These are phyloP conservation scores for Dissophora ornata DNA, from an alignment of 192 early-diverging fungal genomes.

Conservation along the genomic window DNA sequence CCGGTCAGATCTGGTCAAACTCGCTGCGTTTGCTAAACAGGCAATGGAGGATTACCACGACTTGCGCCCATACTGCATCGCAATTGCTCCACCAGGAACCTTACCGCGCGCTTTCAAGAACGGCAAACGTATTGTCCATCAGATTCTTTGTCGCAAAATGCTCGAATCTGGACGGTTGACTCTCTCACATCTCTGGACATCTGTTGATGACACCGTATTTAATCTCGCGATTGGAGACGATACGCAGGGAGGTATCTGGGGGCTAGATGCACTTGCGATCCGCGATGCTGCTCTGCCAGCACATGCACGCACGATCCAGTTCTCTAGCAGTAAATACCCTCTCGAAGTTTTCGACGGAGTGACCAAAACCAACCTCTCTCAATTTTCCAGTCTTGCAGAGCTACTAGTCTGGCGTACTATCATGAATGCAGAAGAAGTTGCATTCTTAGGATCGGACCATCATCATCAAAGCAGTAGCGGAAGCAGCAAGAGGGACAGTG, in stretches of 20 bases:
- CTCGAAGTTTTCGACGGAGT: slow-evolving; percentile 72
- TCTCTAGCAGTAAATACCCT: slow-evolving; percentile 71
- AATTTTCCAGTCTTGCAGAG: slow-evolving; percentile 77
- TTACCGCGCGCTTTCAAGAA: slow-evolving; percentile 77
- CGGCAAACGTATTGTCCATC: slow-evolving; percentile 70
- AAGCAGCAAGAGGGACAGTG: too few species aligned
- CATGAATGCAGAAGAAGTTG: slow-evolving; percentile 68
- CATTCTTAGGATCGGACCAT: slow-evolving; percentile 67
- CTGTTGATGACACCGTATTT: slow-evolving; percentile 66
- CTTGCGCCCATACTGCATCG: slow-evolving; percentile 68
- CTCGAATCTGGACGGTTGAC: slow-evolving; percentile 71
- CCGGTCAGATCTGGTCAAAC: slow-evolving; percentile 53
- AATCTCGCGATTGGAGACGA: slow-evolving; percentile 64
- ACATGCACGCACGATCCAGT: slow-evolving; percentile 53
- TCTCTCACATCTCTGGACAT: slow-evolving; percentile 61
- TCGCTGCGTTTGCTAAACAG: slow-evolving; percentile 58
- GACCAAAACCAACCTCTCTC: slow-evolving; percentile 69
- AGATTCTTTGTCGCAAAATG: slow-evolving; percentile 65
- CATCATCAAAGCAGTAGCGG: slow-evolving; percentile 54
- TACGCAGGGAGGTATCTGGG: slow-evolving; percentile 56
- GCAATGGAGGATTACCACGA: slow-evolving; percentile 68
- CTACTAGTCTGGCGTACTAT: slow-evolving; percentile 77
- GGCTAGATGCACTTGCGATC: slow-evolving; percentile 25
- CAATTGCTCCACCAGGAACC: slow-evolving; percentile 62
- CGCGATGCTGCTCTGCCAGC: slow-evolving; percentile 12